A percentile compares a stretch with the other conserved stretches of the same genome.
phyloP scores from a whole-genome alignment of 2,329 filamentous ascomycete genomes.

The Aspergillus ustus region DNA sequence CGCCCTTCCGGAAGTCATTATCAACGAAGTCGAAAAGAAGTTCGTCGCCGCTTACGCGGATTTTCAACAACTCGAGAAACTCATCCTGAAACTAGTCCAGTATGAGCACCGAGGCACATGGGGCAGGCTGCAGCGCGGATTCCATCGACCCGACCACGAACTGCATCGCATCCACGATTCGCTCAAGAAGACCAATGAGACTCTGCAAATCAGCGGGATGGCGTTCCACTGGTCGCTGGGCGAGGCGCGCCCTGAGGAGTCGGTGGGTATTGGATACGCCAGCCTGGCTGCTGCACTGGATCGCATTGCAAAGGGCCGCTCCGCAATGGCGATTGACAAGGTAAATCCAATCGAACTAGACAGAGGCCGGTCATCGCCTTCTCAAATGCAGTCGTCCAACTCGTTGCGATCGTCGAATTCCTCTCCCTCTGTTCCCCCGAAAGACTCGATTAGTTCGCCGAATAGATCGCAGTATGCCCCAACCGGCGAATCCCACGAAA shows the following conservation, averaged over 20 bases:
- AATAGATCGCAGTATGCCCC: background rate
- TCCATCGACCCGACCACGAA: conserved; percentile 47
- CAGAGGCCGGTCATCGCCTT: conserved; percentile 5
- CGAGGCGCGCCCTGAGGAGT: conserved; percentile 61
- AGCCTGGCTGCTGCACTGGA: conserved; percentile 69
- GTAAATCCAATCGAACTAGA: conserved; percentile 28
- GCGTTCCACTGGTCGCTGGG: conserved; percentile 71
- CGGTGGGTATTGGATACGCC: conserved; percentile 69
- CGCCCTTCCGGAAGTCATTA: conserved; percentile 63
- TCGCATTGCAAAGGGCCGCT: conserved; percentile 43
- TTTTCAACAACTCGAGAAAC: conserved; percentile 66
- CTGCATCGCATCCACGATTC: conserved; percentile 47
- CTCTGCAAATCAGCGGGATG: conserved; percentile 66
- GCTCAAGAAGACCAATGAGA: conserved; percentile 63
- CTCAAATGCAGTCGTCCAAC: background rate
- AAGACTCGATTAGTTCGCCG: conserved; percentile 18
- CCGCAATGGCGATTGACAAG: conserved; percentile 33
- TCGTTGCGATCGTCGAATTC: background rate
- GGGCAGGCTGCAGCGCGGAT: conserved; percentile 64
- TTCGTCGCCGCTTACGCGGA: conserved; percentile 65
- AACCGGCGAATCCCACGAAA: background rate
- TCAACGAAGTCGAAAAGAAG: conserved; percentile 67
- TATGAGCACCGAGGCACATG: conserved; percentile 66
- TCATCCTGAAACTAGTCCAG: conserved; percentile 65
- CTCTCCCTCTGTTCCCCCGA: conserved; percentile 32